Percentiles rank a stretch among this genome's conserved stretches.
Conservation (phyloP, 208 protist species). For the Acanthamoeba castellanii region DNA sequence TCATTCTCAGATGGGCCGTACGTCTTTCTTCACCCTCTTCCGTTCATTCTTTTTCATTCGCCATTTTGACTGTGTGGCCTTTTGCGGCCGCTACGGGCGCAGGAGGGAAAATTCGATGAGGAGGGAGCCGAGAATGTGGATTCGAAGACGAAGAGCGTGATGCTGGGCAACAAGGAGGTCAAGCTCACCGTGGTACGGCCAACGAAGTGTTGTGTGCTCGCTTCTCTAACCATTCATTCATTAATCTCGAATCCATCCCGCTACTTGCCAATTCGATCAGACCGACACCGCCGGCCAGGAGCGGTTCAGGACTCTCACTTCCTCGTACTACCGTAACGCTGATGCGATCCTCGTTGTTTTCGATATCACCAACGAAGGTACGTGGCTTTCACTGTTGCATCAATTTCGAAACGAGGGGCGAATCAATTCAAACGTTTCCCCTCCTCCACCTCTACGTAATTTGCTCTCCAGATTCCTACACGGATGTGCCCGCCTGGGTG, state of each 20-base stretch:
- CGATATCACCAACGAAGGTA: slow-evolving; percentile 74
- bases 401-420: too few relatives aligned
- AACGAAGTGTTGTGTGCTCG: background rate
- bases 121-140: slow-evolving; percentile 71
- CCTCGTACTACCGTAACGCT: slow-evolving; percentile 73
- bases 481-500: slow-evolving; percentile 73
- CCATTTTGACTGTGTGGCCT: background rate
- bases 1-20: slow-evolving; percentile 75
- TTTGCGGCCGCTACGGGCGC: background rate
- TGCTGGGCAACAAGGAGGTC: slow-evolving; percentile 68
- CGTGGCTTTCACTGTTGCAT: too few relatives aligned
- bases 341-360: slow-evolving; percentile 73
- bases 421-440: background rate
- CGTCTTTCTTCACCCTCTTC: background rate
- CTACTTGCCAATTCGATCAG: background rate
- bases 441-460: background rate
- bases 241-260: background rate
- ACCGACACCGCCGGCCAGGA: slow-evolving; percentile 73
- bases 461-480: slow-evolving; percentile 55
- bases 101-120: slow-evolving; percentile 75
- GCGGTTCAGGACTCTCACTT: slow-evolving; percentile 65
- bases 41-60: background rate
- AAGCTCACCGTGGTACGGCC: slow-evolving; percentile 71
- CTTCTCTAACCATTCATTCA: background rate
- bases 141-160: slow-evolving; percentile 74